These are phyloP conservation scores for Hyphopichia khmerensis DNA, from an alignment of 1,139 yeast genomes.

Conservation along the genomic window DNA sequence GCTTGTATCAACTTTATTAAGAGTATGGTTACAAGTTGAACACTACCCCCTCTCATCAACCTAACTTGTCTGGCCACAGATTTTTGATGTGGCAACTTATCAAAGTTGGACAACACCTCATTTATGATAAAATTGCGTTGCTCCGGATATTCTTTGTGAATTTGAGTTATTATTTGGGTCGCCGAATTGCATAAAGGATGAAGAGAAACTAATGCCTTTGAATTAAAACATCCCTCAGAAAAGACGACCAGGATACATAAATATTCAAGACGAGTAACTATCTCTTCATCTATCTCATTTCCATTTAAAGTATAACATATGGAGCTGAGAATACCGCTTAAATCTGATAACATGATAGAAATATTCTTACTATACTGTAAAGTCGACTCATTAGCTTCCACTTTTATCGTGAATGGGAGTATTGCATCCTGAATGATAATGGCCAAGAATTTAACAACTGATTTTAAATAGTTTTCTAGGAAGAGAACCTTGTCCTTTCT, in stretches of 20 bases:
- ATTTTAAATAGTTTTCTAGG: conserved; percentile 42
- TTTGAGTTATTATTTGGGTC: conserved; percentile 38
- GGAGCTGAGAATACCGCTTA: conserved; percentile 8
- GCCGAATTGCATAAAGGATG: conserved; percentile 33
- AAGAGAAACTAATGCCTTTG: conserved; percentile 16
- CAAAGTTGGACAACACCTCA: conserved; percentile 56
- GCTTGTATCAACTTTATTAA: conserved; percentile 47
- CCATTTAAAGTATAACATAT: conserved; percentile 13
- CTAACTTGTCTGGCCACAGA: conserved; percentile 41
- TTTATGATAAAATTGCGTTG: conserved; percentile 61
- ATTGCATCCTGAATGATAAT: conserved; percentile 34
- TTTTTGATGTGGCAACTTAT: conserved; percentile 46
- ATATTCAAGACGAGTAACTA: conserved; percentile 53
- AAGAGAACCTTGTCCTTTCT: conserved; percentile 41
- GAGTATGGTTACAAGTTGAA: conserved; percentile 49
- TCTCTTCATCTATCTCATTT: conserved; percentile 40
- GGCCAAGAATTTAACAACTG: conserved; percentile 39
- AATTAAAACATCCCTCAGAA: conserved; percentile 14
- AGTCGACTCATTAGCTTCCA: background rate
- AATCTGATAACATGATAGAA: conserved; percentile 6
- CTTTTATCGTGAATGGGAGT: conserved; percentile 13
- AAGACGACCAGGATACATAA: conserved; percentile 40
- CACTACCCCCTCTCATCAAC: conserved; percentile 41
- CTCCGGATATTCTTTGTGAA: conserved; percentile 45
- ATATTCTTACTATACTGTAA: background rate